phyloP scores from a whole-genome alignment of 2,329 filamentous ascomycete species.

The Colletotrichum orchidophilum region DNA sequence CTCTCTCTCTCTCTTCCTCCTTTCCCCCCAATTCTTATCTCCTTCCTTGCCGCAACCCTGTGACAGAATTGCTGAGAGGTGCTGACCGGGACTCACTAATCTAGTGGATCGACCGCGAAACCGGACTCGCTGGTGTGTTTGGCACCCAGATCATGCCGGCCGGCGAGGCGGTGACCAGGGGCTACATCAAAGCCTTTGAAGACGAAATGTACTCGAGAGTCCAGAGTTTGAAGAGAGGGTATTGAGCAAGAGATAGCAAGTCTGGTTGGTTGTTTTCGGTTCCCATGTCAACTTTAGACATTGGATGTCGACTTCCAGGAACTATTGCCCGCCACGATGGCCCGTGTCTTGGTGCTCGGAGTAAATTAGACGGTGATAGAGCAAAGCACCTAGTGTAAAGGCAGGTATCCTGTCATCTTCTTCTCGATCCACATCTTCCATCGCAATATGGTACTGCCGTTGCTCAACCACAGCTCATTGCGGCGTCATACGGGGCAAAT shows the following conservation, averaged over 20 bases:
- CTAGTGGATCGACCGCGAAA: constrained; percentile 44
- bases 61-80: neutral
- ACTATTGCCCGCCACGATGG: no score
- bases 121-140: constrained; percentile 51
- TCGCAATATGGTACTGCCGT: no score
- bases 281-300: no score
- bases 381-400: no score
- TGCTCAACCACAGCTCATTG: no score
- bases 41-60: neutral
- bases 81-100: constrained; percentile 27
- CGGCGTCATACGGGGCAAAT: no score
- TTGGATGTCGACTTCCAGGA: no score
- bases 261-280: no score
- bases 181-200: constrained; percentile 48
- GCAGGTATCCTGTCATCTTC: no score
- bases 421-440: no score
- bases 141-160: constrained; percentile 52
- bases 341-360: no score
- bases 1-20: neutral
- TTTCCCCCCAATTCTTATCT: neutral
- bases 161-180: constrained; percentile 46
- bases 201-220: constrained; percentile 47
- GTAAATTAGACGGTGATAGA: no score
- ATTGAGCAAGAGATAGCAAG: neutral
- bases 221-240: neutral